Evolutionary conservation across 768 basidiomycete species (phyloP), one percentile per base, ranked within the genome.

Genomic region (Panellus pusillus): DNA sequence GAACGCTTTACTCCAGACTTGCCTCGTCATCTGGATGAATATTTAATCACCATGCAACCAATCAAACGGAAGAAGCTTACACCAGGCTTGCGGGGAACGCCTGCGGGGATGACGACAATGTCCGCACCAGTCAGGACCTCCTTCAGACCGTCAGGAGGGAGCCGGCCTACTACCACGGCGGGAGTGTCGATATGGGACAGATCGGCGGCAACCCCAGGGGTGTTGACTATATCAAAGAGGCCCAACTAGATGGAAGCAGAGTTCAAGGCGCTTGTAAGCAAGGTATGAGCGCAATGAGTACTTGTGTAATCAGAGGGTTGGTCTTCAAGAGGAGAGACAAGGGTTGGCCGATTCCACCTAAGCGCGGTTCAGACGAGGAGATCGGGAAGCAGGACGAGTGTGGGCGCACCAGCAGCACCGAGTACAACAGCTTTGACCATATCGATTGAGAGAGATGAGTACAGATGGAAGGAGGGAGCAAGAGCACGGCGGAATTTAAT

Each of bases 311-410:
- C 55, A 84, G 75, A 20, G 88, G 81, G 75, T 93, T 94, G 46
- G 75, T 69, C 79, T 98, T 98, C 70, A 98, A 79, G 52, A 98
- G 79, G 55, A 98, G 87, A 18, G 95, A 83, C 70, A 98, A 79
- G 57, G 95, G 94, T 78, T 97, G 96, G 67, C 96, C 96, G 66
- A 98, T 98, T 72, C 95, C 95, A 71, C 93, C 93, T 93, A 60
- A 9, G 48, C 54, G 37, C 47, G 43, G 31, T 44, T 54, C 27
- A 46, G 56, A 24, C 43, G 41, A 17, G n/a, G 14, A 44, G 42
- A n/a, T 47, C 38, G 31, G 52, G 52, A 44, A 66, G 46, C 44
- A n/a, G 50, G 6, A 49, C 24, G 47, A 51, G 50, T 46, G 29
- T 35, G 28, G 14, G 59, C 73, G 49, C 63, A 91, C 92, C 93